These are phyloP conservation scores for Coriaria nepalensis DNA, from an alignment of 306 rosid genomes.

Conservation along the genomic window DNA sequence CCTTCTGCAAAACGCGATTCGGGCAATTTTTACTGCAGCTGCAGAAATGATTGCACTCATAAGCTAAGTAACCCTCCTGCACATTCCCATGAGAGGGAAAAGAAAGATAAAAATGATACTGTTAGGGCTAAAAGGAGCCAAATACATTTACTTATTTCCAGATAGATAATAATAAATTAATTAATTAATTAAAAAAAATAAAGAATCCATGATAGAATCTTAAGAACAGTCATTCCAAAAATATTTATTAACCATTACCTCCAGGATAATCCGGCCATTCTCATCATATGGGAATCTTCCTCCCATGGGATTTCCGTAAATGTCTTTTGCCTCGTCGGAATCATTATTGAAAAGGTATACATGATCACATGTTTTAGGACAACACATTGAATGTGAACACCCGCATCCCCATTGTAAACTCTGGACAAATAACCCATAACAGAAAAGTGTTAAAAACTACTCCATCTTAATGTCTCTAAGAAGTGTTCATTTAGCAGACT, in stretches of 20 bases:
- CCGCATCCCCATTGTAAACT: slow-evolving; percentile 70
- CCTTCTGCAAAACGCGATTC: slow-evolving; percentile 88
- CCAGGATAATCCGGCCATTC: slow-evolving; percentile 72
- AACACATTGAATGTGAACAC: slow-evolving; percentile 51
- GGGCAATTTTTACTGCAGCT: slow-evolving; percentile 71
- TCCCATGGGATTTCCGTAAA: slow-evolving; percentile 67
- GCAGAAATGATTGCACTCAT: slow-evolving; percentile 84
- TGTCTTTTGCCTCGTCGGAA: slow-evolving; percentile 86
- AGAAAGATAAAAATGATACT: slow-evolving; percentile 8
- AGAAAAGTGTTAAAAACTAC: neutral
- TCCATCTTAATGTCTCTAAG: too few relatives aligned
- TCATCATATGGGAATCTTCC: slow-evolving; percentile 92
- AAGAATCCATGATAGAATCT: neutral
- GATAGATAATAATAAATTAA: too few relatives aligned
- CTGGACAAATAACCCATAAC: slow-evolving; percentile 25
- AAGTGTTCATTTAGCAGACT: too few relatives aligned
- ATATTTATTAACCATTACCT: slow-evolving; percentile 35
- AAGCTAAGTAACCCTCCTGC: slow-evolving; percentile 98
- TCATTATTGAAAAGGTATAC: slow-evolving; percentile 84
- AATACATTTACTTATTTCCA: too few relatives aligned
- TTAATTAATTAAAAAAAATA: too few relatives aligned
- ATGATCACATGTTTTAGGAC: slow-evolving; percentile 86
- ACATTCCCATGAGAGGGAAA: slow-evolving; percentile 17
- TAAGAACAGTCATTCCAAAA: neutral
- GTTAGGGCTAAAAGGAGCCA: neutral